Base-by-base conservation (phyloP, 768 basidiomycete genomes). In the Termitomyces sp. region DNA sequence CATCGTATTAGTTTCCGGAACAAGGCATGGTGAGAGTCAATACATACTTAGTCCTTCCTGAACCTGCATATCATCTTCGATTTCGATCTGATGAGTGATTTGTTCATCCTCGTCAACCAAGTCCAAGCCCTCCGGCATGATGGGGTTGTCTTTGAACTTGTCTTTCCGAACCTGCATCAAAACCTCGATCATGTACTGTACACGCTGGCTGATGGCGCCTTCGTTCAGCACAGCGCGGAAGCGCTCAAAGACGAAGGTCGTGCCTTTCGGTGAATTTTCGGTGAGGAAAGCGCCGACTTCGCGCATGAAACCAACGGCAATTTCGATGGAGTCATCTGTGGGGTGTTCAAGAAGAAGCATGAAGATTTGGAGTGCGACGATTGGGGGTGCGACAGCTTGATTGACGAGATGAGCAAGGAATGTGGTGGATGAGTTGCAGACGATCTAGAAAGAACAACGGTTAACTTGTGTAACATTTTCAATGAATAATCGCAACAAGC, bases 101-200 rank as follows among this genome's bases (percentile, higher is more conserved):
- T 98, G 94, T 64, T 98, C 97, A 16, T 98, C 97, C 67, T 98
- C 96, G 61, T 98, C 94, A 1, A 99, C 97, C 32, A 99, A 74
- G 69, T 99, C 97, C 67, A 99, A 70, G 0, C 96, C 97, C 66
- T 98, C 97, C 2, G 92, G 87, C 41, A 98, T 70, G 61, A 94
- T 85, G 18, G 95, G 95, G 70, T 99, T 98, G 68, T 98, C 97
- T 80, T 98, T 98, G 80, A 92, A 98, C 73, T 94, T 95, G 78
- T 99, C 97, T 77, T 97, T 98, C 64, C 97, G 81, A 8, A 97
- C 92, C 73, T 98, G 97, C 92, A 99, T 98, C 47, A 98, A 79
- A 3, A 98, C 97, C 74, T 98, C 97, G 64, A 99, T 93, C 97
- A 98, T 98, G 74, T 98, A 99, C 69, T 98, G 97, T 29, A 96